A percentile compares a stretch with the other conserved stretches of the same genome.
Conservation (phyloP, 345 rosid species). For the Alliaria petiolata region DNA sequence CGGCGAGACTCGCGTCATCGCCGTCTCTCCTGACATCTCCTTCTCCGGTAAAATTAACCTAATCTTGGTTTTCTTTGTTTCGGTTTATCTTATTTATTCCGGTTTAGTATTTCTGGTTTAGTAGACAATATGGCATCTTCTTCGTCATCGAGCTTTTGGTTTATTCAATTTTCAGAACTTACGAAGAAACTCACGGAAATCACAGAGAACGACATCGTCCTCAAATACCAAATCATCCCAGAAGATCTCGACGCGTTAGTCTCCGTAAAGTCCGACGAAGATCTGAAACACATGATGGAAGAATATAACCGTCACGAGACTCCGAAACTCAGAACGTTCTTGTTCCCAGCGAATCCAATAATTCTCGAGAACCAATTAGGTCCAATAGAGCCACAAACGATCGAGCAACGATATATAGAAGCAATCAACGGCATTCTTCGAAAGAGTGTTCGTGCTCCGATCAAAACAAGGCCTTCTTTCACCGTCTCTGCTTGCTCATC, state of each 20-base stretch:
- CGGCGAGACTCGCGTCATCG: conserved; percentile 84
- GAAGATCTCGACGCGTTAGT: conserved; percentile 86
- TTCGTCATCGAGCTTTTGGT: background rate
- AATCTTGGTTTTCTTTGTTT: too few relatives aligned
- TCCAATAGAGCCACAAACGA: conserved; percentile 34
- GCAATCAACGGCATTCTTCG: conserved; percentile 58
- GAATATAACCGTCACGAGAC: conserved; percentile 57
- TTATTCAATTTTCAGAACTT: conserved; percentile 42
- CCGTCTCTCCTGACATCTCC: conserved; percentile 50
- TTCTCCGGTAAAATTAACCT: conserved; percentile 45
- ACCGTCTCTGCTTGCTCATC: conserved; percentile 64
- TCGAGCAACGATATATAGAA: conserved; percentile 76
- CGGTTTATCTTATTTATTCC: too few relatives aligned
- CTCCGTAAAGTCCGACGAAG: conserved; percentile 67
- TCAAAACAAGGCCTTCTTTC: conserved; percentile 36
- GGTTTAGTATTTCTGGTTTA: too few relatives aligned
- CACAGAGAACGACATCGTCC: conserved; percentile 48
- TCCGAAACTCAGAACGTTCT: conserved; percentile 57
- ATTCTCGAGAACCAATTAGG: conserved; percentile 38
- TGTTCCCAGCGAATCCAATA: conserved; percentile 54
- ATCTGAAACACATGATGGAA: conserved; percentile 77
- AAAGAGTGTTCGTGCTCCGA: conserved; percentile 22
- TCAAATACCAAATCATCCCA: conserved; percentile 65
- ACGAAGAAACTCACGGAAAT: conserved; percentile 58
- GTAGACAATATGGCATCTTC: too few relatives aligned